A percentile compares a stretch with the other conserved stretches of the same genome.
phyloP scores from a whole-genome alignment of 306 rosid species.

The Comarum palustre region DNA sequence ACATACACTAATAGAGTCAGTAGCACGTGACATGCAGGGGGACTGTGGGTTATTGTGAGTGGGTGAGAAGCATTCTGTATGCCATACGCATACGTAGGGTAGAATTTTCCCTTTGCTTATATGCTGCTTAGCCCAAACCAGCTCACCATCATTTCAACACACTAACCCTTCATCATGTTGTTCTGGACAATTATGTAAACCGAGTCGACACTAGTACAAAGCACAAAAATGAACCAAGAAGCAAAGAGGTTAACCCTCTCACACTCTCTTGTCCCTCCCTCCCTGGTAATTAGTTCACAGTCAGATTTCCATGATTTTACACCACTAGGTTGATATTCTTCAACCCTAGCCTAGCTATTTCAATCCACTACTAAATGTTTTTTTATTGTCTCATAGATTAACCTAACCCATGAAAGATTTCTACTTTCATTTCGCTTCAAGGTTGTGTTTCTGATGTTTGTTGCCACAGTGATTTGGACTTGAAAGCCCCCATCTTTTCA shows the following conservation, averaged over 20 bases:
- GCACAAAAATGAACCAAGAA: background rate
- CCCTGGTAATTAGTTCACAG: slow-evolving; percentile 18
- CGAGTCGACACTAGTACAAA: slow-evolving; percentile 14
- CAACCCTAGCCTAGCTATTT: slow-evolving; percentile 8
- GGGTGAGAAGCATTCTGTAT: too few relatives aligned
- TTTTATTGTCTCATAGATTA: background rate
- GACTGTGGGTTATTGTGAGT: too few relatives aligned
- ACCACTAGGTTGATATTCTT: slow-evolving; percentile 52
- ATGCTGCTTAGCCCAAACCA: slow-evolving; percentile 3
- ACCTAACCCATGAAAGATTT: background rate
- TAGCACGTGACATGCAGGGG: too few relatives aligned
- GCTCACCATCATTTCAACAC: slow-evolving; percentile 36
- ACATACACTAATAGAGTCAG: too few relatives aligned
- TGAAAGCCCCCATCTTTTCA: slow-evolving; percentile 99
- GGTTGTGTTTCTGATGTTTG: slow-evolving; percentile 55
- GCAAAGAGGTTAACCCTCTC: background rate
- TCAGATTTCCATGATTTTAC: slow-evolving; percentile 68
- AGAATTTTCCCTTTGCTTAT: slow-evolving; percentile 5
- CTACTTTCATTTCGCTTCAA: slow-evolving; percentile 9
- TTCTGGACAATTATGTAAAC: slow-evolving; percentile 39
- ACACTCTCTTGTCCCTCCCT: slow-evolving; percentile 28
- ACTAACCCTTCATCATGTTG: slow-evolving; percentile 57
- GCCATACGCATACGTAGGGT: too few relatives aligned
- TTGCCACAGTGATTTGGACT: slow-evolving; percentile 95
- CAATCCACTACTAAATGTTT: background rate